phyloP scores from a whole-genome alignment of 805 yeast species.

The Teunomyces pallodes region DNA sequence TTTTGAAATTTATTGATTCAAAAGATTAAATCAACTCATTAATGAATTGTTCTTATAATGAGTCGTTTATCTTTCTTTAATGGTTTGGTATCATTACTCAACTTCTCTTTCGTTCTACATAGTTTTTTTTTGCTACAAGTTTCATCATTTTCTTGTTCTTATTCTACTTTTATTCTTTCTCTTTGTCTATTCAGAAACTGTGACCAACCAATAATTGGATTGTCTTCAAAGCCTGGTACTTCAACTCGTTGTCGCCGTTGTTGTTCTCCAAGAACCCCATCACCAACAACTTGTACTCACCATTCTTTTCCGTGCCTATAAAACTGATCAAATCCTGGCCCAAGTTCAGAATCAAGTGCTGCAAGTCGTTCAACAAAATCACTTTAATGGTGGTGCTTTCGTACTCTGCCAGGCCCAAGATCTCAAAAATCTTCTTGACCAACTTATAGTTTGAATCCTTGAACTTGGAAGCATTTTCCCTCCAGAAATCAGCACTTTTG shows the following conservation, averaged over 20 bases:
- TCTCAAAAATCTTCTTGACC: slow-evolving; percentile 56
- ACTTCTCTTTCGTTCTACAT: no score
- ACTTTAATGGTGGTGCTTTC: slow-evolving; percentile 23
- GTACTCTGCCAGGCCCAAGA: slow-evolving; percentile 39
- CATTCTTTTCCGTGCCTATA: slow-evolving; percentile 44
- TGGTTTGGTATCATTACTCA: no score
- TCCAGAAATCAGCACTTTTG: slow-evolving; percentile 84
- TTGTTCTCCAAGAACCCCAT: slow-evolving; percentile 74
- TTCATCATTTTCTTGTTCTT: neutral
- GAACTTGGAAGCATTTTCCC: slow-evolving; percentile 73
- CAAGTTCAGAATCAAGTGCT: slow-evolving; percentile 38
- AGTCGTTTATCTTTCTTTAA: no score
- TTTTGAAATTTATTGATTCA: no score
- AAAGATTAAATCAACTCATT: no score
- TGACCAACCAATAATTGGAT: slow-evolving; percentile 93
- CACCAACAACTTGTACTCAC: slow-evolving; percentile 65
- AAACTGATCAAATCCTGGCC: slow-evolving; percentile 38
- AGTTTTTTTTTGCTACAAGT: no score
- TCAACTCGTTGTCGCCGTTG: slow-evolving; percentile 78
- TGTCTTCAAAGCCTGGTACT: slow-evolving; percentile 92
- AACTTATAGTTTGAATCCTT: slow-evolving; percentile 75
- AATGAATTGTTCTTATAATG: no score
- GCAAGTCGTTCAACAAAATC: slow-evolving; percentile 44
- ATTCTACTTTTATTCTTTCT: neutral
- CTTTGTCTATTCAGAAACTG: slow-evolving; percentile 41